Evolutionary conservation across 2,329 filamentous ascomycete genomes (phyloP).

Genomic region (Fusarium multiceps): DNA sequence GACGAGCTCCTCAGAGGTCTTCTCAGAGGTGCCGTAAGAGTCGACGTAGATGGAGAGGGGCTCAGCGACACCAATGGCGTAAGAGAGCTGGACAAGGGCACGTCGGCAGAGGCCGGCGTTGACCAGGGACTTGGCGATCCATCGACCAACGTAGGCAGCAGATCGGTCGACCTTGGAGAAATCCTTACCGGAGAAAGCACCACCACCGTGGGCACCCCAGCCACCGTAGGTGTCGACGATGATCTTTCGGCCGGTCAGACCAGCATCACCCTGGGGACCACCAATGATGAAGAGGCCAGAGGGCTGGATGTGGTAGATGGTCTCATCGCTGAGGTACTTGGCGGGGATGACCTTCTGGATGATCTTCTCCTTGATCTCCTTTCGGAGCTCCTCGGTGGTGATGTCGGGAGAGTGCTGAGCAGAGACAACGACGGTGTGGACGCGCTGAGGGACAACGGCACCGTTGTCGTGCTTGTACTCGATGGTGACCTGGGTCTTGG

Average conservation of each 20-base stretch:
- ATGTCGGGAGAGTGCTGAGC: slow-evolving; percentile 93
- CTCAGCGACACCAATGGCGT: slow-evolving; percentile 98
- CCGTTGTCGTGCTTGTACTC: slow-evolving; percentile 98
- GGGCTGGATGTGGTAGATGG: slow-evolving; percentile 98
- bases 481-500: slow-evolving; percentile 99
- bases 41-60: slow-evolving; percentile 98
- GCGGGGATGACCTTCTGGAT: slow-evolving; percentile 93
- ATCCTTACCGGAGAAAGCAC: slow-evolving; percentile 99
- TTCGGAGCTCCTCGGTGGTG: slow-evolving; percentile 89
- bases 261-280: slow-evolving; percentile 98
- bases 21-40: slow-evolving; percentile 93
- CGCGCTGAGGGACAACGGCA: slow-evolving; percentile 89
- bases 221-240: slow-evolving; percentile 99
- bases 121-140: slow-evolving; percentile 99
- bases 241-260: slow-evolving; percentile 99
- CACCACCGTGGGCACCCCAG: slow-evolving; percentile 99
- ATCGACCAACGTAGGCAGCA: slow-evolving; percentile 95
- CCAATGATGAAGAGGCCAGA: slow-evolving; percentile 99
- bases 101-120: slow-evolving; percentile 89
- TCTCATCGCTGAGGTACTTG: slow-evolving; percentile 91
- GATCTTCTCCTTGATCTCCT: slow-evolving; percentile 97
- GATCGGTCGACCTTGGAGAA: slow-evolving; percentile 99
- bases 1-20: slow-evolving; percentile 91
- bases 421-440: slow-evolving; percentile 96
- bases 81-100: slow-evolving; percentile 96